Base-by-base conservation (phyloP, 139 green algal species). In the Coelastrella sp. region DNA sequence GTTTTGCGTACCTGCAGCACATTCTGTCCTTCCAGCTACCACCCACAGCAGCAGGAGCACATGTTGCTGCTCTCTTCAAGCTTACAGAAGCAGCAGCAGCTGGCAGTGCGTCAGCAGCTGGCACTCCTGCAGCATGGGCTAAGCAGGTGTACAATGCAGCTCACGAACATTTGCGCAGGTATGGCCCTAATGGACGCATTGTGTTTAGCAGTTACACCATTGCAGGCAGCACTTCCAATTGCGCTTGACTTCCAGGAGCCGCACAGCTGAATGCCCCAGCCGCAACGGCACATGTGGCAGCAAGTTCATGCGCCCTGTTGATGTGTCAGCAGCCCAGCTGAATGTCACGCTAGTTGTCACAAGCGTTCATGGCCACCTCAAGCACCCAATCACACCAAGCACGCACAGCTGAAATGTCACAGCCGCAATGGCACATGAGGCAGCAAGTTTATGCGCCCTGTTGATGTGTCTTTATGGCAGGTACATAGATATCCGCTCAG, bases 21-120 rank as follows among this genome's bases (percentile, higher is more conserved):
- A 87, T 96, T 4, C 88, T 94, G 47, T 74, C 81, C 1, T 96
- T 97, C 86, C 80, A 65, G 14, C 94, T 97, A 75, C 79, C 92
- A 11, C 91, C 92, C 4, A 87, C 85, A 14, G 94, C 94, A 10
- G 93, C 93, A 17, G 93, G 92, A 0, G 95, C 95, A 2, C 96
- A 97, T 84, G 90, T 96, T 58, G 86, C 92, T 16, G 95, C 96
- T 20, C 91, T 95, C 78, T 87, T 90, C 78, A 82, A 85, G 80
- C 80, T 94, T 0, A 94, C 89, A 22, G 23, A 90, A 22, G 57
- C 65, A 47, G 73, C 58, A 22, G 85, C 85, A 59, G 71, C 60
- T 20, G 60, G 86, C 84, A n/a, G 64, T 79, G 84, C 65, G 22
- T 87, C 77, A 64, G 78, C 22, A 7, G 81, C 57, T 58, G 68